These are phyloP conservation scores for Mollisia scopiformis DNA, from an alignment of 2,329 filamentous ascomycete species.

Conservation along the genomic window DNA sequence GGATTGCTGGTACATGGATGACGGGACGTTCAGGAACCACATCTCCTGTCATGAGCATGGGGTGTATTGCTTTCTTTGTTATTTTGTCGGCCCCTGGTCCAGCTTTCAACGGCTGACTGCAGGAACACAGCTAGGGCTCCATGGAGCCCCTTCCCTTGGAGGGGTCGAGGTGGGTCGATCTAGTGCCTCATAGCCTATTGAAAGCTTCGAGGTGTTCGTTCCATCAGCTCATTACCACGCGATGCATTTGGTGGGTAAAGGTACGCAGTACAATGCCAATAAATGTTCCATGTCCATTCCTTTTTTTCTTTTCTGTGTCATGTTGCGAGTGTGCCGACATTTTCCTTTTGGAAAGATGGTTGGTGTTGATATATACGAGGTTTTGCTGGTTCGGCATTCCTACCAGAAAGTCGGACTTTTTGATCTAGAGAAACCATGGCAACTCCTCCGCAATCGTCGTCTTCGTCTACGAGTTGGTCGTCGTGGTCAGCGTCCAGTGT, in stretches of 20 bases:
- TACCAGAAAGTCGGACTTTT: background rate
- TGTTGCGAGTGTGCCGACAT: background rate
- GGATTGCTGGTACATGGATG: background rate
- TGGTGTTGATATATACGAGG: background rate
- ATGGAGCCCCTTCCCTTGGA: background rate
- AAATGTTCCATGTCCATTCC: background rate
- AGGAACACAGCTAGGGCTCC: background rate
- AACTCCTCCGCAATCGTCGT: conserved; percentile 4
- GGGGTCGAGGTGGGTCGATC: background rate
- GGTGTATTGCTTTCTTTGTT: background rate
- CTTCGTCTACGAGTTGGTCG: conserved; percentile 12
- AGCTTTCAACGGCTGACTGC: background rate
- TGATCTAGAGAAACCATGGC: background rate
- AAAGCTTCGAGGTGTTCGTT: background rate
- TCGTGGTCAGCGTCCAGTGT: conserved; percentile 12
- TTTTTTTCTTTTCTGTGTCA: background rate
- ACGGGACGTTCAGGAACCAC: background rate
- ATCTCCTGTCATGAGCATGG: background rate
- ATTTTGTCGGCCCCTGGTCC: background rate
- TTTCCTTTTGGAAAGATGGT: background rate
- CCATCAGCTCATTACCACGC: background rate
- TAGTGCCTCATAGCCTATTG: background rate
- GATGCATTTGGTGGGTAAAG: background rate
- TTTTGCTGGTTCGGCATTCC: background rate
- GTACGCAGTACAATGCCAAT: background rate